Percentiles rank a stretch among this genome's conserved stretches.
Evolutionary conservation across 2,329 filamentous ascomycete species (phyloP).

Genomic region (Ascosphaera aggregata): DNA sequence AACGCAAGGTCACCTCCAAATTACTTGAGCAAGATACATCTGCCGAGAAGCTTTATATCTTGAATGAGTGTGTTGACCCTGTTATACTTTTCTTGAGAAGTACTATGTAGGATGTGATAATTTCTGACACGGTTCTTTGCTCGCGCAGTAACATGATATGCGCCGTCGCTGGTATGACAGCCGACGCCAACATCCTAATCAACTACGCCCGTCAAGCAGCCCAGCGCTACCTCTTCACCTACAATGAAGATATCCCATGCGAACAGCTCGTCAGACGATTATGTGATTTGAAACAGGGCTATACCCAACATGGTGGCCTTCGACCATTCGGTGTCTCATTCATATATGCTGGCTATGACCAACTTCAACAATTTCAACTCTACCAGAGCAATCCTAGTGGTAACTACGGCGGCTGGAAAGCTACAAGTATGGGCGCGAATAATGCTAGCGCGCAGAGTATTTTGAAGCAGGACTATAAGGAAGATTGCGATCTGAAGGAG

Average conservation of each 20-base stretch:
- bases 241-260: slow-evolving; percentile 99
- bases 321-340: slow-evolving; percentile 96
- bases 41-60: slow-evolving; percentile 97
- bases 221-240: slow-evolving; percentile 92
- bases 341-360: slow-evolving; percentile 98
- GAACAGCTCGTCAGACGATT: slow-evolving; percentile 92
- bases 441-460: slow-evolving; percentile 93
- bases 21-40: slow-evolving; percentile 97
- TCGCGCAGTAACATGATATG: slow-evolving; percentile 89
- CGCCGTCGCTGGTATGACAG: slow-evolving; percentile 96
- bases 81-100: too few relatives aligned
- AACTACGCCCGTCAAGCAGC: slow-evolving; percentile 96
- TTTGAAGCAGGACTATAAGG: slow-evolving; percentile 98
- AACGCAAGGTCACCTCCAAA: slow-evolving; percentile 98
- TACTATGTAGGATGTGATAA: too few relatives aligned
- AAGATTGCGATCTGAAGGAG: slow-evolving; percentile 89
- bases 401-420: slow-evolving; percentile 99
- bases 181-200: slow-evolving; percentile 99
- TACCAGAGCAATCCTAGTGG: slow-evolving; percentile 98
- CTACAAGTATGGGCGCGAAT: slow-evolving; percentile 91
- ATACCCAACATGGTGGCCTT: slow-evolving; percentile 96
- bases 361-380: slow-evolving; percentile 87
- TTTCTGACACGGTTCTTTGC: too few relatives aligned
- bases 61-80: slow-evolving; percentile 61
- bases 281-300: slow-evolving; percentile 96